Conservation (phyloP, 306 rosid genomes). For the Trichosanthes cucumerina region DNA sequence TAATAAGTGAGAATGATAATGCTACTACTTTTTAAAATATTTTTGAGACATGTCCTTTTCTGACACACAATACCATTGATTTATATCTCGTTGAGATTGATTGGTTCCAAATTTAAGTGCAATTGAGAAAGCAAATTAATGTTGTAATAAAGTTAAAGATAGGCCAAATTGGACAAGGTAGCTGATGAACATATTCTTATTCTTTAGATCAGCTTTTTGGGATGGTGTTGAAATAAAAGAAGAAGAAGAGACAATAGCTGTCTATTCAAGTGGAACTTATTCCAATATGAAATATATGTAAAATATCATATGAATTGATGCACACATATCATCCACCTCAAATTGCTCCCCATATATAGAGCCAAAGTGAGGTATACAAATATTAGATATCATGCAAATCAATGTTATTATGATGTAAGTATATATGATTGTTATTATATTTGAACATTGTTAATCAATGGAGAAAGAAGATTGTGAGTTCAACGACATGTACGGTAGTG, state of each 20-base stretch:
- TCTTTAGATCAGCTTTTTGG: not conserved
- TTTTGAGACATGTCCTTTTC: not conserved
- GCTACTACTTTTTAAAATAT: not conserved
- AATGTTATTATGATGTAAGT: not conserved
- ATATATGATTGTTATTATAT: no score
- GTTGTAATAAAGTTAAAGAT: not conserved
- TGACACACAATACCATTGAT: not conserved
- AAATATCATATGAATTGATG: not conserved
- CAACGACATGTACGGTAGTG: no score
- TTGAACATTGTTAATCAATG: no score
- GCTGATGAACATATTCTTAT: constrained; percentile 7
- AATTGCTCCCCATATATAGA: not conserved
- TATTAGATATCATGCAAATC: not conserved
- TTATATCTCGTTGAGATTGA: not conserved
- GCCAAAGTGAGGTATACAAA: not conserved
- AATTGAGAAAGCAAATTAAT: not conserved
- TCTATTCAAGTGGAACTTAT: constrained; percentile 8
- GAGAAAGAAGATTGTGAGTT: no score
- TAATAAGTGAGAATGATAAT: not conserved
- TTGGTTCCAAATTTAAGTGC: not conserved
- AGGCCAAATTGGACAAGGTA: not conserved
- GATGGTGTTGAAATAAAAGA: not conserved
- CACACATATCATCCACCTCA: not conserved
- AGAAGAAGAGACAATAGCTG: not conserved
- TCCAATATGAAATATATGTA: not conserved